Conservation (phyloP, 169 alveolate species). For the Plasmodium falciparum region DNA sequence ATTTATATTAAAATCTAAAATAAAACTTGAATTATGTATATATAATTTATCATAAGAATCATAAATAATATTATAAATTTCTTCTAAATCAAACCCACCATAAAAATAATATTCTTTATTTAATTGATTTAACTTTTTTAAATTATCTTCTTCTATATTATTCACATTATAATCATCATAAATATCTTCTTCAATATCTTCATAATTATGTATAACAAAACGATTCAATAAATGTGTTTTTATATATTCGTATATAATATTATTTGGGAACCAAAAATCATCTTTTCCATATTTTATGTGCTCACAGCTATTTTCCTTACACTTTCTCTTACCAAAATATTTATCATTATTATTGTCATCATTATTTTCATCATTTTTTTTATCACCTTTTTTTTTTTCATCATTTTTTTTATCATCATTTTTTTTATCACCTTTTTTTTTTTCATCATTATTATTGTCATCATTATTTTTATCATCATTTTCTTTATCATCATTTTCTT, state of each 20-base stretch:
- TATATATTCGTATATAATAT: constrained; percentile 26
- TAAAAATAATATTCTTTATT: constrained; percentile 56
- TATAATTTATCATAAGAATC: constrained; percentile 29
- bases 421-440: too few relatives aligned
- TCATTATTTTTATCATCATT: too few relatives aligned
- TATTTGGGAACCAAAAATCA: constrained; percentile 12
- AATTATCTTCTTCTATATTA: too few relatives aligned
- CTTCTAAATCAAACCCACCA: constrained; percentile 52
- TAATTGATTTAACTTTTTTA: constrained; percentile 8
- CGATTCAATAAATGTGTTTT: constrained; percentile 18
- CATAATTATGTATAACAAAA: constrained; percentile 27
- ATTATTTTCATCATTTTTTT: too few relatives aligned
- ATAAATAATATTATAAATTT: constrained; percentile 6
- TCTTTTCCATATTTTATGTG: not conserved
- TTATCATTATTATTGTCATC: too few relatives aligned
- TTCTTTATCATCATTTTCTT: too few relatives aligned
- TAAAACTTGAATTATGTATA: constrained; percentile 9
- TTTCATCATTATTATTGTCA: too few relatives aligned
- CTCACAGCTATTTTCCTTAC: too few relatives aligned
- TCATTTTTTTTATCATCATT: too few relatives aligned
- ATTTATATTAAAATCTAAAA: constrained; percentile 12
- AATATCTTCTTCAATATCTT: constrained; percentile 28
- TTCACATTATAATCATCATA: not conserved
- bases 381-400: too few relatives aligned
- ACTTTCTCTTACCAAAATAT: too few relatives aligned